phyloP scores from a whole-genome alignment of 2,329 filamentous ascomycete species.

The Truncatella angustata region DNA sequence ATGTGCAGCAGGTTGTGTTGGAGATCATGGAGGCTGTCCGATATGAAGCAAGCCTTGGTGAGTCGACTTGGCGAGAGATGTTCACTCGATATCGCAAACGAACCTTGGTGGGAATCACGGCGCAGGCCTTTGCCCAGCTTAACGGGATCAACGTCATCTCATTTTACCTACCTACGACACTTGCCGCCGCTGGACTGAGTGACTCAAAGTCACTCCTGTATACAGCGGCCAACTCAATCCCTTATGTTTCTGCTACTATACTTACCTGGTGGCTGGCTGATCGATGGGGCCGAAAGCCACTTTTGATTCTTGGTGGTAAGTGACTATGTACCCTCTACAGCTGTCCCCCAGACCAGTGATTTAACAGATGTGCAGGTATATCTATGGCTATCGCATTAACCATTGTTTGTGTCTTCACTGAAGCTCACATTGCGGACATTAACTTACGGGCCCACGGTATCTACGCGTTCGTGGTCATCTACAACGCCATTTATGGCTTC shows the following conservation, averaged over 20 bases:
- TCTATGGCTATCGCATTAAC: not conserved
- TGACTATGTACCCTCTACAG: no score
- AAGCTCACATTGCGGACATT: not conserved
- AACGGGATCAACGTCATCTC: conserved; percentile 2
- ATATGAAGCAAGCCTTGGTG: not conserved
- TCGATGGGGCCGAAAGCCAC: not conserved
- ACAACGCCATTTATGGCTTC: not conserved
- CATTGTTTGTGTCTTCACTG: not conserved
- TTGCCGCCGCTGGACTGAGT: not conserved
- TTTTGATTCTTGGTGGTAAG: not conserved
- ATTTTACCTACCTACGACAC: not conserved
- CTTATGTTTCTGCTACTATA: not conserved
- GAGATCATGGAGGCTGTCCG: not conserved
- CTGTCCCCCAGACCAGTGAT: not conserved
- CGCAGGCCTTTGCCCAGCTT: not conserved
- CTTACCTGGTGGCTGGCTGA: conserved; percentile 1
- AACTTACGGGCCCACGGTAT: not conserved
- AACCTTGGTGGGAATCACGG: not conserved
- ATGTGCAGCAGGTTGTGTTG: not conserved
- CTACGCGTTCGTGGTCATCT: not conserved
- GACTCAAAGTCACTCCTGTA: not conserved
- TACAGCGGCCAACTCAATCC: not conserved
- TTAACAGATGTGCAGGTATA: not conserved
- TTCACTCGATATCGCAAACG: not conserved
- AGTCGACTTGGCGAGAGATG: not conserved